Evolutionary conservation across 768 basidiomycete species (phyloP).

Genomic region (Boletellus ananiceps): DNA sequence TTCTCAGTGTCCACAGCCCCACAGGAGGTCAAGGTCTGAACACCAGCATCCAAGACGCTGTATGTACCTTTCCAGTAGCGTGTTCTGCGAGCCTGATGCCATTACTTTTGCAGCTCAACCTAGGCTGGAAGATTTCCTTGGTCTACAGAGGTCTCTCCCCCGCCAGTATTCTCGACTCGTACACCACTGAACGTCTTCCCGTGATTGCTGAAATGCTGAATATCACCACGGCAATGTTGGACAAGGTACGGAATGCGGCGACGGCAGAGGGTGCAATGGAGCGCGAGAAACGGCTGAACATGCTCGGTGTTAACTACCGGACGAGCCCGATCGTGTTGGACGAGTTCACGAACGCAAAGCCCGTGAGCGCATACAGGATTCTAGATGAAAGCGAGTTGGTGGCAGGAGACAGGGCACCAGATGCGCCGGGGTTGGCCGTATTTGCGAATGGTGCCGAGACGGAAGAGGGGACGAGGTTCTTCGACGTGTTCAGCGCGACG

Average conservation of each 20-base stretch:
- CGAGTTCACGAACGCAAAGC: constrained; percentile 4
- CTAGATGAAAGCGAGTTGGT: constrained; percentile 3
- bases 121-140: constrained; percentile 44
- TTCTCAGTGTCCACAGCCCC: constrained; percentile 20
- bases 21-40: constrained; percentile 34
- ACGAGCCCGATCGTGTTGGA: constrained; percentile 47
- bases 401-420: constrained; percentile 15
- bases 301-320: constrained; percentile 53
- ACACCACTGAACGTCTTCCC: constrained; percentile 42
- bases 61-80: constrained; percentile 17
- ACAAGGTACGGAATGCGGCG: neutral
- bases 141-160: constrained; percentile 36
- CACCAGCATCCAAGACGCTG: constrained; percentile 35
- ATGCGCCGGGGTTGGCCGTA: constrained; percentile 4
- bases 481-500: constrained; percentile 4
- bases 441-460: neutral
- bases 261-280: neutral
- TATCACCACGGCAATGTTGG: constrained; percentile 29
- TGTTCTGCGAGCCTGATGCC: neutral
- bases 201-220: constrained; percentile 45
- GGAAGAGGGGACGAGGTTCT: neutral
- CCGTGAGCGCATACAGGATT: constrained; percentile 4
- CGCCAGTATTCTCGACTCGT: constrained; percentile 36
- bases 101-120: constrained; percentile 31
- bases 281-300: constrained; percentile 24